phyloP scores from a whole-genome alignment of 78 protist species.

The Anaeramoeba ignava region DNA sequence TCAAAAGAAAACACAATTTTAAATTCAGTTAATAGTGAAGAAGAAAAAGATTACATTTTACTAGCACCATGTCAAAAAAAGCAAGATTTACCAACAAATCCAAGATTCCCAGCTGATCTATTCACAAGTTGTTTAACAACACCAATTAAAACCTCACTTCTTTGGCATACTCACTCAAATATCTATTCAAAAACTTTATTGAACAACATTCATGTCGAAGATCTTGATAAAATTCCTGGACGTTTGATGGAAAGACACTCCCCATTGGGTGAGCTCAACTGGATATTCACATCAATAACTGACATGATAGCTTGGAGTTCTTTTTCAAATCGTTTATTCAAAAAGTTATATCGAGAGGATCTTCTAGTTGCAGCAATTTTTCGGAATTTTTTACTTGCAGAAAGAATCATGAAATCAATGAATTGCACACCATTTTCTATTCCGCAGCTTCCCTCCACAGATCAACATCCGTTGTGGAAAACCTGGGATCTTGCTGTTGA shows the following conservation, averaged over 20 bases:
- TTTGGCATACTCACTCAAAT: neutral
- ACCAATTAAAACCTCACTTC: neutral
- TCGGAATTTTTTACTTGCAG: constrained; percentile 91
- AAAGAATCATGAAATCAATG: constrained; percentile 67
- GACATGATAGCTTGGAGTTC: constrained; percentile 99
- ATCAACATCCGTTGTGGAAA: constrained; percentile 63
- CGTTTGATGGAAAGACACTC: neutral
- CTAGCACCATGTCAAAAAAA: too few relatives aligned
- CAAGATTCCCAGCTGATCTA: too few relatives aligned
- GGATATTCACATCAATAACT: constrained; percentile 96
- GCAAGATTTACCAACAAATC: too few relatives aligned
- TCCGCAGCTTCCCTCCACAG: constrained; percentile 77
- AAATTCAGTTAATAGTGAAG: too few relatives aligned
- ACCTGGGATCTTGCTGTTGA: constrained; percentile 88
- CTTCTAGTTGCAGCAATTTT: constrained; percentile 78
- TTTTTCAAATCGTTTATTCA: constrained; percentile 58
- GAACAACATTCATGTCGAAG: neutral
- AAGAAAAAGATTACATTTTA: too few relatives aligned
- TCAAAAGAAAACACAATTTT: neutral
- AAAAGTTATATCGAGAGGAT: constrained; percentile 82
- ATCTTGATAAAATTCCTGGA: neutral
- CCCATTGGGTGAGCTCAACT: constrained; percentile 76
- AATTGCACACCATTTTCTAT: constrained; percentile 77
- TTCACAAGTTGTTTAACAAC: too few relatives aligned
- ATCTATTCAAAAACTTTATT: neutral